A percentile compares a stretch with the other conserved stretches of the same genome.
These are phyloP conservation scores for Achaetomiella virescens DNA, from an alignment of 495 filamentous ascomycete genomes.

Conservation along the genomic window DNA sequence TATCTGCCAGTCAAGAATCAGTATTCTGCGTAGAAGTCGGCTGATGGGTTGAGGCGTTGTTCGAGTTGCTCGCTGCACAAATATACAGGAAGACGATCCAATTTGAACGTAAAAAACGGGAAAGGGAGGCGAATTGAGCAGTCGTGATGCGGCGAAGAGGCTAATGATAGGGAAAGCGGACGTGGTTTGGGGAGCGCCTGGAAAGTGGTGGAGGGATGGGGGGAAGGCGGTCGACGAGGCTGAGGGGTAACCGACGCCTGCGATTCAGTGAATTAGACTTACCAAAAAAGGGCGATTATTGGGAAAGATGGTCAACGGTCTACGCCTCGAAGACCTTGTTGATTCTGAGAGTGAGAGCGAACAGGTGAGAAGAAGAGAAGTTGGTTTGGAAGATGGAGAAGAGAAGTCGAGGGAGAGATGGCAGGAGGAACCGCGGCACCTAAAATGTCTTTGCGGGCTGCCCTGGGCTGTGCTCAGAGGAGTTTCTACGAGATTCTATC, in stretches of 20 bases:
- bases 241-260: background rate
- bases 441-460: constrained; percentile 31
- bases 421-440: constrained; percentile 23
- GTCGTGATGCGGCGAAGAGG: background rate
- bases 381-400: constrained; percentile 20
- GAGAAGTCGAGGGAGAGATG: constrained; percentile 10
- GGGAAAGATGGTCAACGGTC: constrained; percentile 11
- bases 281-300: constrained; percentile 17
- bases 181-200: background rate
- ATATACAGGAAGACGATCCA: background rate
- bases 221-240: constrained; percentile 1
- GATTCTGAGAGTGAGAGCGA: background rate
- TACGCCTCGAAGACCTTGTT: constrained; percentile 12
- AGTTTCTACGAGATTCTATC: constrained; percentile 39
- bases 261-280: constrained; percentile 9
- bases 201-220: background rate
- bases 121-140: background rate
- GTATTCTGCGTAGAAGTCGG: constrained; percentile 1
- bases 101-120: background rate
- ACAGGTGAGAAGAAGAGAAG: constrained; percentile 10
- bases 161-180: background rate
- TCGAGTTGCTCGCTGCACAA: background rate
- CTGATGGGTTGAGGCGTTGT: background rate
- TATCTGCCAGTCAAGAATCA: constrained; percentile 20
- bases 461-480: constrained; percentile 23